Base-by-base conservation (phyloP, 768 basidiomycete species). In the Auricularia cornea region DNA sequence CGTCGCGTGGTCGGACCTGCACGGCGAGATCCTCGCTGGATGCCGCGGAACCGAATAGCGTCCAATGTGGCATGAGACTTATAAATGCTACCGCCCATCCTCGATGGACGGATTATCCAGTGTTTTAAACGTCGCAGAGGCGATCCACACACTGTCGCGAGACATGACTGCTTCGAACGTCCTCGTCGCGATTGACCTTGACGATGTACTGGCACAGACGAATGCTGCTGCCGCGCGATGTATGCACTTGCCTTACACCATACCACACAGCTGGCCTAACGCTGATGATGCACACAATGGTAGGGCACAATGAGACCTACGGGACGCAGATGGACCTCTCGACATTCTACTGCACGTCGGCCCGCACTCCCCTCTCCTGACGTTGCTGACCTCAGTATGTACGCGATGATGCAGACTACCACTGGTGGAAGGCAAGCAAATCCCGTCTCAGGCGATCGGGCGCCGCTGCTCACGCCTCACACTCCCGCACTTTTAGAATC, bases 181-280 rank as follows among this genome's bases (percentile, higher is more conserved):
- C 30, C 70, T 85, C 59, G 83, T 89, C 68, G 84, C 85, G 3
- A 74, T 87, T 44, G 87, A 89, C 72, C 68, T 88, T 62, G 87
- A 89, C 64, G 88, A 89, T 73, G 87, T 89, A 40, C 73, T 89
- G 62, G 77, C 83, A 65, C 71, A 80, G 69, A 89, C 87, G n/a
- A 90, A 89, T 70, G 65, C 73, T 41, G 72, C 74, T 28, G 77
- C 88, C 23, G 80, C 82, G 18, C 68, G 82, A 40, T 90, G 88
- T 87, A 70, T 68, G 83, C 71, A 12, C 35, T 18, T 48, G 30
- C 29, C 28, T 20, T n/a, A 5, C 8, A 8, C 30, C 10, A 35
- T 59, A 62, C 56, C 51, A 16, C 18, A 18, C 29, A 28, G n/a
- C 31, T 23, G 6, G 20, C 56, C 59, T 29, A 29, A 3, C 26